Evolutionary conservation across 805 yeast species (phyloP), one percentile per base, ranked within the genome.

Genomic region (Candida piceae): DNA sequence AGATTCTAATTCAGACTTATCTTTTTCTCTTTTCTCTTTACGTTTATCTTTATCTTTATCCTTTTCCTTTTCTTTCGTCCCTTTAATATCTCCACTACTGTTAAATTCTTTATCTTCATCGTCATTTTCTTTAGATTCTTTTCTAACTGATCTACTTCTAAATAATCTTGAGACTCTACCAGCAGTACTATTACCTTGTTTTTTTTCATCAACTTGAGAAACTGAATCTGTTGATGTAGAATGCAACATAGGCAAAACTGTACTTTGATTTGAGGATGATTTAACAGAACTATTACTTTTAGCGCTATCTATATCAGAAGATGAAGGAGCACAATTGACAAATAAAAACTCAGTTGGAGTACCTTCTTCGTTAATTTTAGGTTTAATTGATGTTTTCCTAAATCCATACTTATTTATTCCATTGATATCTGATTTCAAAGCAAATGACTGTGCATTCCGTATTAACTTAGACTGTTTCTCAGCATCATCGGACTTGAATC

Each of bases 391-490:
- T 18, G 54, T 48, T 38, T 52, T 53, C 23, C 52, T 35, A 30
- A 56, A 49, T 1, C 61, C 60, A 26, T 54, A 46, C 36, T 50
- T 53, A 31, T 52, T 53, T 4, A 50, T 46, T 23, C 45, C 45
- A 15, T 45, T 36, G 11, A 41, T 25, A 11, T 47, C 43, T 10
- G 45, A 33, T 20, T 33, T 44, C 19, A 47, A 28, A 28, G 50
- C 48, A 19, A 37, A 34, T 25, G 48, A 36, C 25, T 52, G 57
- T 1, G 53, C 53, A 21, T 41, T 38, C 35, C 50, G 59, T n/a
- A 59, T 41, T 19, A 61, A 19, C 16, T 46, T 55, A 2, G 63
- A 57, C 42, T 58, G 64, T 29, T 51, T 53, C 36, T 60, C 63
- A 8, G 46, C 58, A 24, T 60, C 64, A 23, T 53, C 61, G 29